A percentile compares a stretch with the other conserved stretches of the same genome.
These are phyloP conservation scores for Bonia amplexicaulis DNA, from an alignment of 176 grass and related monocot species.

Conservation along the genomic window DNA sequence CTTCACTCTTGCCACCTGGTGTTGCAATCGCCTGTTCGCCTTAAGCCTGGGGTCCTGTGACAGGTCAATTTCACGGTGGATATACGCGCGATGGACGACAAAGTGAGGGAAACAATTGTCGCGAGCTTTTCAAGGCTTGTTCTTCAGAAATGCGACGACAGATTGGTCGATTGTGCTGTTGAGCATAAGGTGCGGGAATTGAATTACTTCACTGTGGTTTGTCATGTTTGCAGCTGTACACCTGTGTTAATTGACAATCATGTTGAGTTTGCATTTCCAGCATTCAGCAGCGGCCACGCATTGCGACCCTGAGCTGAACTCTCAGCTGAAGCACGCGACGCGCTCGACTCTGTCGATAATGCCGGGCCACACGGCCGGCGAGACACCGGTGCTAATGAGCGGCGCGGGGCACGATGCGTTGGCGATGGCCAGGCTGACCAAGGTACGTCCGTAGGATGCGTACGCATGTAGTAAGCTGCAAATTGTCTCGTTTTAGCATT, in stretches of 20 bases:
- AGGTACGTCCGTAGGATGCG: slow-evolving; percentile 21
- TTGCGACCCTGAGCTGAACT: slow-evolving; percentile 54
- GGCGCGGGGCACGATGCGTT: slow-evolving; percentile 96
- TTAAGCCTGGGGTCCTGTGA: not conserved
- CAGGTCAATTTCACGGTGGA: slow-evolving; percentile 97
- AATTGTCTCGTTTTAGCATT: not conserved
- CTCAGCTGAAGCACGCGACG: slow-evolving; percentile 54
- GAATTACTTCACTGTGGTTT: not conserved
- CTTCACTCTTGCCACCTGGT: not conserved
- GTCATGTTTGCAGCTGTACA: not conserved
- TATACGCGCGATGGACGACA: slow-evolving; percentile 80
- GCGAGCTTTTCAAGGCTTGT: slow-evolving; percentile 72
- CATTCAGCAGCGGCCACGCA: slow-evolving; percentile 64
- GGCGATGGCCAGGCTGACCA: slow-evolving; percentile 82
- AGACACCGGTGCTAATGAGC: slow-evolving; percentile 82
- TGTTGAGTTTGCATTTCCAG: slow-evolving; percentile 23
- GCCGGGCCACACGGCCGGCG: not conserved
- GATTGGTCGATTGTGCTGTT: slow-evolving; percentile 69
- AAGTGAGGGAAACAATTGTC: slow-evolving; percentile 59
- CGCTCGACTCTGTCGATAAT: slow-evolving; percentile 36
- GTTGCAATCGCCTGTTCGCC: not conserved
- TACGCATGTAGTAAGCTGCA: not conserved
- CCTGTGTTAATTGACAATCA: not conserved
- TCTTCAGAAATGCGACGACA: slow-evolving; percentile 51
- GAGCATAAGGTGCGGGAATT: slow-evolving; percentile 53